A percentile compares a stretch with the other conserved stretches of the same genome.
phyloP scores from a whole-genome alignment of 768 basidiomycete species.

The Agrocybe pediades region DNA sequence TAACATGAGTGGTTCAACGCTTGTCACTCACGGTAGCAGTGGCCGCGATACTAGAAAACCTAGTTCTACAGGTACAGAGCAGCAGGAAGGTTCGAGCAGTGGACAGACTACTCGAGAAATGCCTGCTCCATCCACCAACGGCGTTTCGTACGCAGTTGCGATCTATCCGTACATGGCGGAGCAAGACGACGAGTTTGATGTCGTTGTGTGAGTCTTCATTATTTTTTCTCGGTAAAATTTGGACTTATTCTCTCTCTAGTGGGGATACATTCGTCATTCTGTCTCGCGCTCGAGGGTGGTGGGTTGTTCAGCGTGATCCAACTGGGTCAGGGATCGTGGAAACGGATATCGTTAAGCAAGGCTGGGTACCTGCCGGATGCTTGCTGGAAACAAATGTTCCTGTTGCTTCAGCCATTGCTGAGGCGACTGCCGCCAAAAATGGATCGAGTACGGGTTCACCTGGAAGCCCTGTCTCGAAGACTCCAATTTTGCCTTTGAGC shows the following conservation, averaged over 20 bases:
- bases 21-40: constrained; percentile 25
- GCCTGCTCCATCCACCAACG: constrained; percentile 37
- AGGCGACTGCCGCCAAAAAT: constrained; percentile 69
- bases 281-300: constrained; percentile 97
- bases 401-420: constrained; percentile 83
- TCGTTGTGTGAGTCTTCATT: constrained; percentile 74
- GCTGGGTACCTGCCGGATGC: constrained; percentile 98
- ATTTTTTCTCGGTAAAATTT: constrained; percentile 1
- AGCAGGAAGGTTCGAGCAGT: constrained; percentile 19
- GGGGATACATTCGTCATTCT: constrained; percentile 94
- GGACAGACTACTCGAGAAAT: constrained; percentile 27
- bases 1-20: constrained; percentile 25
- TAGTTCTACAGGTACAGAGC: constrained; percentile 12
- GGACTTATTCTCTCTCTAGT: constrained; percentile 36
- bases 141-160: constrained; percentile 92
- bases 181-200: constrained; percentile 98
- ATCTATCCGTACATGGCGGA: constrained; percentile 99
- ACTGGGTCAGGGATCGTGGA: constrained; percentile 80
- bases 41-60: constrained; percentile 27
- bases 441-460: constrained; percentile 39
- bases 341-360: constrained; percentile 78
- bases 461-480: constrained; percentile 50
- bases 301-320: constrained; percentile 96
- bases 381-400: constrained; percentile 92
- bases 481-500: constrained; percentile 85